Evolutionary conservation across 441 rosid genomes (phyloP).

Genomic region (Kokia cookei): DNA sequence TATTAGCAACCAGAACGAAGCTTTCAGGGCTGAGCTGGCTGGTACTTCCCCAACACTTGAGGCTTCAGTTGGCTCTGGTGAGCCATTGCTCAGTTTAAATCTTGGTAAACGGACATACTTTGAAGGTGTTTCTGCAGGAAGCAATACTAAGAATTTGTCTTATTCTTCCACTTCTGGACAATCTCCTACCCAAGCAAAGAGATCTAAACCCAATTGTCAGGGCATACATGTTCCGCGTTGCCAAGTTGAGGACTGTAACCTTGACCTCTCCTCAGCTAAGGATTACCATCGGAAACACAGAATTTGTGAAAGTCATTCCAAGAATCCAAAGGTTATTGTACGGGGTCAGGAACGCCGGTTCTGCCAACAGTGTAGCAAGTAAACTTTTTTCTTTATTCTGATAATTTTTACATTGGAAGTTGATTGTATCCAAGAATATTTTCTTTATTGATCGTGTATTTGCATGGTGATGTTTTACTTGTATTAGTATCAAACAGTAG

Average conservation of each 20-base stretch:
- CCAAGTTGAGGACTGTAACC: conserved; percentile 82
- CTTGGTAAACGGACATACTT: conserved; percentile 69
- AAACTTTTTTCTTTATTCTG: conserved; percentile 4
- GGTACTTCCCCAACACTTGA: conserved; percentile 38
- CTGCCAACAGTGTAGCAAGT: conserved; percentile 99
- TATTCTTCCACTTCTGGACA: conserved; percentile 25
- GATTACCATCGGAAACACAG: conserved; percentile 79
- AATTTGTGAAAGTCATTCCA: conserved; percentile 81
- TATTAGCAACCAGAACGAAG: conserved; percentile 30
- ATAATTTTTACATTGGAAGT: neutral
- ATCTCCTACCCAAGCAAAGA: conserved; percentile 46
- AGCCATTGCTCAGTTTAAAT: conserved; percentile 65
- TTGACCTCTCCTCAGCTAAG: conserved; percentile 76
- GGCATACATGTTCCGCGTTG: conserved; percentile 37
- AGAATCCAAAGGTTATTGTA: conserved; percentile 68
- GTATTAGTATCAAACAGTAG: neutral
- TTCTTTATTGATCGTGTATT: neutral
- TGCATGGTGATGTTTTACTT: neutral
- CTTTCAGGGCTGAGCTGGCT: conserved; percentile 17
- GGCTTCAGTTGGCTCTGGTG: conserved; percentile 44
- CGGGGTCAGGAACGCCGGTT: conserved; percentile 77
- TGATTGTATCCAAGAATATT: neutral
- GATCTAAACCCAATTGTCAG: conserved; percentile 48
- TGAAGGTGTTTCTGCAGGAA: conserved; percentile 43
- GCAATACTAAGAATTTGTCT: conserved; percentile 30